A percentile compares a stretch with the other conserved stretches of the same genome.
phyloP scores from a whole-genome alignment of 805 yeast species.

The Spathaspora girioi region DNA sequence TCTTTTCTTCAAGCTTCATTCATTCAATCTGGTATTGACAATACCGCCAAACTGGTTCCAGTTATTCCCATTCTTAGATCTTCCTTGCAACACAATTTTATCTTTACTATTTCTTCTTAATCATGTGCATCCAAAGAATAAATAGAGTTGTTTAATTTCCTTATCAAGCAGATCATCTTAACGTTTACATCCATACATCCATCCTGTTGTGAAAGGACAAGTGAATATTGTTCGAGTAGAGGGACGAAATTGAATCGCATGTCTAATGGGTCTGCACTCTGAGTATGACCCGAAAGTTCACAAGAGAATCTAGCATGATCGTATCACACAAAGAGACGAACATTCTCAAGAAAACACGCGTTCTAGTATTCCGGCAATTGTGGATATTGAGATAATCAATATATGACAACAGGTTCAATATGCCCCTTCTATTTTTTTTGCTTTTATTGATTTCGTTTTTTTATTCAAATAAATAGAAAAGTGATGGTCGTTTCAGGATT shows the following conservation, averaged over 20 bases:
- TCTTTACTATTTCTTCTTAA: not conserved
- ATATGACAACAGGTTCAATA: not conserved
- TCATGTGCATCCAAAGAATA: not conserved
- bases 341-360: not conserved
- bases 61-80: not conserved
- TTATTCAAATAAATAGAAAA: not conserved
- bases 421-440: not conserved
- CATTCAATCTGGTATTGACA: not conserved
- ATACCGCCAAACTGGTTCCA: not conserved
- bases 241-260: not conserved
- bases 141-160: not conserved
- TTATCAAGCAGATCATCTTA: not conserved
- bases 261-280: not conserved
- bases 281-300: not conserved
- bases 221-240: not conserved
- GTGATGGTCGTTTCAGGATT: not conserved
- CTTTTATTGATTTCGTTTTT: slow-evolving; percentile 1
- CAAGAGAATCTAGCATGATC: not conserved
- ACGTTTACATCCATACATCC: not conserved
- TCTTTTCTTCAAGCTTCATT: not conserved
- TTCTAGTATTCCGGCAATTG: not conserved
- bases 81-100: not conserved
- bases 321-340: not conserved
- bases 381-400: not conserved
- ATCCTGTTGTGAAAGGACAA: not conserved